phyloP scores from a whole-genome alignment of 2,329 filamentous ascomycete species.

The Metarhizium anisopliae region DNA sequence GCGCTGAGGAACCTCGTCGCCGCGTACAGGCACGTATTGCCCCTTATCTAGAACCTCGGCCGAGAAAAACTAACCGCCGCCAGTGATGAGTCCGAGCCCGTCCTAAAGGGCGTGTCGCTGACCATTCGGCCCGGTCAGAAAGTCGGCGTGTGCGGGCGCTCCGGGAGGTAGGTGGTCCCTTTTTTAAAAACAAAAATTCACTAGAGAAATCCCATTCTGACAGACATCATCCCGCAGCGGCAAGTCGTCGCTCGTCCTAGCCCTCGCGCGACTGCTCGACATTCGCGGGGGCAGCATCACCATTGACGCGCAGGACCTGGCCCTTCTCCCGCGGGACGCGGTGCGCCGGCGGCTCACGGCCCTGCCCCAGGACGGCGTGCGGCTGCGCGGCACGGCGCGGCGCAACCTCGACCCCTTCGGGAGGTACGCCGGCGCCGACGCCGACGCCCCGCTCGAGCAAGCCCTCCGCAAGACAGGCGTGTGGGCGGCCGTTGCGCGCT shows the following conservation, averaged over 20 bases:
- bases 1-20: conserved; percentile 18
- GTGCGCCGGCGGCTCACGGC: conserved; percentile 34
- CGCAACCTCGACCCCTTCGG: conserved; percentile 35
- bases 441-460: conserved; percentile 29
- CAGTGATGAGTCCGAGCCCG: conserved; percentile 10
- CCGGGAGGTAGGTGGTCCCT: conserved; percentile 21
- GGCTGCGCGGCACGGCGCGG: conserved; percentile 34
- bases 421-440: conserved; percentile 10
- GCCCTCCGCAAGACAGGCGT: conserved; percentile 35
- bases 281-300: conserved; percentile 25
- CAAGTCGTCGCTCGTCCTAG: conserved; percentile 38
- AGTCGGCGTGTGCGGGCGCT: conserved; percentile 41
- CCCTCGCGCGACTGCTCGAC: conserved; percentile 39
- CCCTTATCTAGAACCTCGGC: background rate
- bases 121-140: conserved; percentile 29
- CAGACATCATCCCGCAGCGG: conserved; percentile 25
- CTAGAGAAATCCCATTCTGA: too few relatives aligned
- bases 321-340: conserved; percentile 28
- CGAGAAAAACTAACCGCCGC: too few relatives aligned
- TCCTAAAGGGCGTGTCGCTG: conserved; percentile 12
- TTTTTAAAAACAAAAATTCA: background rate
- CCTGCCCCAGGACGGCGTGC: conserved; percentile 40
- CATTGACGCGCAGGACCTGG: conserved; percentile 34
- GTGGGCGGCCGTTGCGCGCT: conserved; percentile 25
- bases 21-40: conserved; percentile 14